Percentiles rank a stretch among this genome's conserved stretches.
Evolutionary conservation across 2,329 filamentous ascomycete genomes (phyloP).

Genomic region (Ceratocystiopsis sp.): DNA sequence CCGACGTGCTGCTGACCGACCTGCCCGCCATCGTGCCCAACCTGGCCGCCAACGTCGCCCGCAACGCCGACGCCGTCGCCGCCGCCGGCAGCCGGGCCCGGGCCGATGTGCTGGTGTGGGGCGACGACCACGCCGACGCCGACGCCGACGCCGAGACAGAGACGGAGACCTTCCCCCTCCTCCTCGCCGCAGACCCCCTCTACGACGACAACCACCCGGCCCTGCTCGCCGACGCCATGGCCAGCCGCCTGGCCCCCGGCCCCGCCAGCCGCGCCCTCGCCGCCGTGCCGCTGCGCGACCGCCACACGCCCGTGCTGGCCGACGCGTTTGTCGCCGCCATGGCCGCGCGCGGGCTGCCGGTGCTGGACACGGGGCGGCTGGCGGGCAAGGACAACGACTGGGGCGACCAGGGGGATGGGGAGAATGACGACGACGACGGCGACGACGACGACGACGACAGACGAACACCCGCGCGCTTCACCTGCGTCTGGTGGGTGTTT

Average conservation of each 20-base stretch:
- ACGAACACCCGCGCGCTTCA: background rate
- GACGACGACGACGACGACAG: background rate
- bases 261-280: conserved; percentile 36
- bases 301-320: conserved; percentile 43
- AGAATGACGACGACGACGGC: background rate
- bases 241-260: conserved; percentile 43
- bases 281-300: conserved; percentile 66
- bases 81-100: conserved; percentile 37
- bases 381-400: conserved; percentile 54
- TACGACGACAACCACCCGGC: conserved; percentile 72
- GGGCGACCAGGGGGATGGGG: conserved; percentile 28
- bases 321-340: conserved; percentile 46
- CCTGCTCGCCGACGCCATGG: conserved; percentile 55
- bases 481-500: conserved; percentile 9
- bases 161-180: conserved; percentile 31
- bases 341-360: conserved; percentile 34
- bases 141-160: conserved; percentile 24
- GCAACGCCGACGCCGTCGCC: conserved; percentile 42
- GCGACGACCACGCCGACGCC: conserved; percentile 18
- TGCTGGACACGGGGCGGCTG: conserved; percentile 44
- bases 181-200: conserved; percentile 72
- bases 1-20: conserved; percentile 61
- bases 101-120: conserved; percentile 62
- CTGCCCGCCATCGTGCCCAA: conserved; percentile 72
- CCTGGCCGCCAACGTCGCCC: conserved; percentile 51